Percentiles rank a stretch among this genome's conserved stretches.
Conservation (phyloP, 306 rosid species). For the Castanea crenata region DNA sequence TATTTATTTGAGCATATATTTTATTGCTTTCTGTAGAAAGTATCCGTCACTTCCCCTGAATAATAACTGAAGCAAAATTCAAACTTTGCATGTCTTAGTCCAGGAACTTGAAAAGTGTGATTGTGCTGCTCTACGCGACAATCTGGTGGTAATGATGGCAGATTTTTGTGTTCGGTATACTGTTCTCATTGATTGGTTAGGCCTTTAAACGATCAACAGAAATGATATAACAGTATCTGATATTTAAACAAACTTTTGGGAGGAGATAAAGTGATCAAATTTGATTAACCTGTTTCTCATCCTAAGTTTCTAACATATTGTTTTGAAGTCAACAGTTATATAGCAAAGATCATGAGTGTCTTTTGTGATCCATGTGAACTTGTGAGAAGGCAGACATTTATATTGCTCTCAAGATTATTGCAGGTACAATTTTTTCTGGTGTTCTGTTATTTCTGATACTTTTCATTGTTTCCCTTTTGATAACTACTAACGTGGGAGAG, state of each 20-base stretch:
- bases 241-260: background rate
- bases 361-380: slow-evolving; percentile 93
- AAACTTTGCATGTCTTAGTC: background rate
- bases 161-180: slow-evolving; percentile 92
- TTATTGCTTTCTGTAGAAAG: background rate
- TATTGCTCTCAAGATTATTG: slow-evolving; percentile 83
- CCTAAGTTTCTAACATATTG: slow-evolving; percentile 27
- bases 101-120: slow-evolving; percentile 86
- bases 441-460: background rate
- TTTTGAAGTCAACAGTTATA: slow-evolving; percentile 64
- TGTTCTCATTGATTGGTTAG: slow-evolving; percentile 94
- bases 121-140: slow-evolving; percentile 80
- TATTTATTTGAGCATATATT: background rate
- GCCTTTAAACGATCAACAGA: background rate
- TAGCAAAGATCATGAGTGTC: slow-evolving; percentile 79
- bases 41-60: background rate
- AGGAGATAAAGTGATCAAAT: background rate
- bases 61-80: slow-evolving; percentile 6
- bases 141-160: slow-evolving; percentile 79
- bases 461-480: slow-evolving; percentile 6
- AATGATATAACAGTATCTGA: background rate
- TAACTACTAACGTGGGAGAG: background rate
- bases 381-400: slow-evolving; percentile 89
- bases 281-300: background rate
- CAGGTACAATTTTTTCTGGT: slow-evolving; percentile 52